These are phyloP conservation scores for Colletotrichum costaricense DNA, from an alignment of 2,329 filamentous ascomycete genomes.

Conservation along the genomic window DNA sequence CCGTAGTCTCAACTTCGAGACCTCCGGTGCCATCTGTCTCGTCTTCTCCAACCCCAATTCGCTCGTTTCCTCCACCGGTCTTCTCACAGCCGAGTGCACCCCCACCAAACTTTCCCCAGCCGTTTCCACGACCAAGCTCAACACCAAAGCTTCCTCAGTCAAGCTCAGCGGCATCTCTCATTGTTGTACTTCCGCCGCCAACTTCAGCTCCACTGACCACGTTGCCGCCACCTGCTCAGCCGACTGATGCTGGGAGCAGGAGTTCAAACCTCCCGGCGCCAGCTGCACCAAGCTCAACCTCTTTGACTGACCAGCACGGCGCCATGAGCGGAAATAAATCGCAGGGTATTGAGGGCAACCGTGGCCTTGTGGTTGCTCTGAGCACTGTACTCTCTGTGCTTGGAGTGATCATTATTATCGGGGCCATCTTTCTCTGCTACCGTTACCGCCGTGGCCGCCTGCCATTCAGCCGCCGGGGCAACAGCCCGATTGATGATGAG, in stretches of 20 bases:
- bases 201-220: not conserved
- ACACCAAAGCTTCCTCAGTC: not conserved
- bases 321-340: constrained; percentile 21
- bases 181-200: not conserved
- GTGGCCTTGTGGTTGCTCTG: constrained; percentile 61
- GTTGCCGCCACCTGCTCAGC: not conserved
- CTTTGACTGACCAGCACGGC: constrained; percentile 20
- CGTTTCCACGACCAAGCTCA: constrained; percentile 7
- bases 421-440: constrained; percentile 50
- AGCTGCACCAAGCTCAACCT: constrained; percentile 25
- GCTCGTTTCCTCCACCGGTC: not conserved
- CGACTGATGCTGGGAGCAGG: constrained; percentile 28
- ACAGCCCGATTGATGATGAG: constrained; percentile 72
- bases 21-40: not conserved
- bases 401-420: constrained; percentile 50
- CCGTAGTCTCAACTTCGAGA: constrained; percentile 4
- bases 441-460: constrained; percentile 48
- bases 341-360: constrained; percentile 42
- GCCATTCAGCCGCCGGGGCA: constrained; percentile 60
- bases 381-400: constrained; percentile 62
- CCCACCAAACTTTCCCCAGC: not conserved
- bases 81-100: not conserved
- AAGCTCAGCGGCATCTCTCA: constrained; percentile 1
- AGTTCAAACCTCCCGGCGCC: not conserved
- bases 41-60: constrained; percentile 7